A percentile compares a stretch with the other conserved stretches of the same genome.
Evolutionary conservation across 2,329 filamentous ascomycete genomes (phyloP).

Genomic region (Aspergillus quadricinctus): DNA sequence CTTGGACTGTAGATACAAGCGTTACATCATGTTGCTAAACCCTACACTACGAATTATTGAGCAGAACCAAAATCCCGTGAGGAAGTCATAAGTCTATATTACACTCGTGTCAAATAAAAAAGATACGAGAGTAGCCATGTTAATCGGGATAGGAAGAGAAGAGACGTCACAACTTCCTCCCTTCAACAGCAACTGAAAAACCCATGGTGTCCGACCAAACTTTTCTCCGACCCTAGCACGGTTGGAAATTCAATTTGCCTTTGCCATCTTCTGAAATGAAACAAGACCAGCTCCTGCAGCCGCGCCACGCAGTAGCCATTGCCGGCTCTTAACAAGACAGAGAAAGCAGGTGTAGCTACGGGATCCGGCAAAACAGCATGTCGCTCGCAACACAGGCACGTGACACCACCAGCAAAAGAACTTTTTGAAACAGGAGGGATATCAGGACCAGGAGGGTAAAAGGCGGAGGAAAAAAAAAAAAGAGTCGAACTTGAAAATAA

Average conservation of each 20-base stretch:
- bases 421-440: conserved; percentile 40
- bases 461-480: conserved; percentile 19
- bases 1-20: neutral
- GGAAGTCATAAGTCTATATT: conserved; percentile 30
- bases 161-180: conserved; percentile 23
- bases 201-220: conserved; percentile 21
- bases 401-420: conserved; percentile 33
- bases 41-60: neutral
- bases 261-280: conserved; percentile 3
- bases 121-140: conserved; percentile 14
- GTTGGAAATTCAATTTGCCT: neutral
- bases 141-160: conserved; percentile 15
- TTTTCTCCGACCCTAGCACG: conserved; percentile 19
- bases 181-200: conserved; percentile 16
- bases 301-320: neutral
- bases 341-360: conserved; percentile 4
- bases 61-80: conserved; percentile 13
- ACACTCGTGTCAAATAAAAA: conserved; percentile 20
- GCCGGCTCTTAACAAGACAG: neutral
- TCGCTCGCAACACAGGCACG: conserved; percentile 31
- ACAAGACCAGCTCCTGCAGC: neutral
- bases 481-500: conserved; percentile 11
- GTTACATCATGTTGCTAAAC: neutral
- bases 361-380: conserved; percentile 19
- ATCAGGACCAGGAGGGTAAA: conserved; percentile 35